A percentile compares a stretch with the other conserved stretches of the same genome.
Evolutionary conservation across 169 alveolate species (phyloP).

Genomic region (Cryptosporidium canis): DNA sequence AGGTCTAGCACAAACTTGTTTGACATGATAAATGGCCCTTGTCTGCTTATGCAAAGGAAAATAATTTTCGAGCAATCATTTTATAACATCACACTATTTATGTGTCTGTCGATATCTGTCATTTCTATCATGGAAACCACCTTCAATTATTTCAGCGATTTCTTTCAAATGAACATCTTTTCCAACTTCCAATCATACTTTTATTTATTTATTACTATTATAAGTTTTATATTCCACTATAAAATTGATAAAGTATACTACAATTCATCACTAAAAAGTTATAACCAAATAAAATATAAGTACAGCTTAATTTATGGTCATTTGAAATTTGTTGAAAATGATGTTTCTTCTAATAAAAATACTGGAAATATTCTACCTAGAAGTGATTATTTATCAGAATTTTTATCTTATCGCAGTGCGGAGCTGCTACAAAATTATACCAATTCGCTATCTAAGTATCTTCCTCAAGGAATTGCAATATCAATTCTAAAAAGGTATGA

Average conservation of each 20-base stretch:
- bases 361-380: neutral
- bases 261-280: neutral
- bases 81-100: conserved; percentile 6
- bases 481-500: neutral
- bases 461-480: neutral
- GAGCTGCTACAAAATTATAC: neutral
- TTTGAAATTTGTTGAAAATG: neutral
- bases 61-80: conserved; percentile 1
- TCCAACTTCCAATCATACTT: neutral
- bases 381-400: neutral
- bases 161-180: neutral
- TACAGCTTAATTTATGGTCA: neutral
- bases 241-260: neutral
- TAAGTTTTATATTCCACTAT: neutral
- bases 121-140: neutral
- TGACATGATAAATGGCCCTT: conserved; percentile 1
- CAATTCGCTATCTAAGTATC: conserved; percentile 40
- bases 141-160: neutral
- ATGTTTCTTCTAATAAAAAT: neutral
- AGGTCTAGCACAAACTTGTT: neutral
- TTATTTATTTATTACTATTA: neutral
- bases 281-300: neutral
- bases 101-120: neutral
- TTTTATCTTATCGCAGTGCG: neutral
- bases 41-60: neutral